Conservation (phyloP, 208 protist genomes). For the Acanthamoeba royreba region DNA sequence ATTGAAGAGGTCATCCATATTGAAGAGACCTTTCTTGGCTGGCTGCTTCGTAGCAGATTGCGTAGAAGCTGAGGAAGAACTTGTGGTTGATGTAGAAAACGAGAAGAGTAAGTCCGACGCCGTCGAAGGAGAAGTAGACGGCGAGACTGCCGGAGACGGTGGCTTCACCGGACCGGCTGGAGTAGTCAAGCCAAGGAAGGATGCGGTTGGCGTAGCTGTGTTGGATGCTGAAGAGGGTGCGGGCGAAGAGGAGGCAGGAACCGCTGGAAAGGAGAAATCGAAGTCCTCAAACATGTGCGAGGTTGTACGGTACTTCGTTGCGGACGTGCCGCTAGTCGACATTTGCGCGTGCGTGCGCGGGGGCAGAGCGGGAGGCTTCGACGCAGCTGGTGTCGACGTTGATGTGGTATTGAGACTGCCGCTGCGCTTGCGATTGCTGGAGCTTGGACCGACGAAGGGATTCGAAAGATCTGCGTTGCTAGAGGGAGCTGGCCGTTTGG, state of each 20-base stretch:
- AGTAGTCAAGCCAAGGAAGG: neutral
- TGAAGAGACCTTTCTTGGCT: neutral
- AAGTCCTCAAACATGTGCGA: neutral
- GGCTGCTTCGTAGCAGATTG: neutral
- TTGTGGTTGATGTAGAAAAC: neutral
- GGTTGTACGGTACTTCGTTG: neutral
- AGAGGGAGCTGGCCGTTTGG: neutral
- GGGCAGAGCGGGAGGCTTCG: neutral
- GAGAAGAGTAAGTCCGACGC: neutral
- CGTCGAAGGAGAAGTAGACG: neutral
- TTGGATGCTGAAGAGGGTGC: neutral
- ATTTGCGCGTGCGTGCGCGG: neutral
- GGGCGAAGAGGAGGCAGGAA: neutral
- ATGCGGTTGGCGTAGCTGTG: neutral
- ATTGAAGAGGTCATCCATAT: neutral
- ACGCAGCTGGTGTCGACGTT: neutral
- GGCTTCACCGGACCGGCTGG: neutral
- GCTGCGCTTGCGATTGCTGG: neutral
- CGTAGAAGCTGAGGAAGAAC: neutral
- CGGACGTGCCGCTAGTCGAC: neutral
- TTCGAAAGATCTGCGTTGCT: no score
- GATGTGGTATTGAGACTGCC: neutral
- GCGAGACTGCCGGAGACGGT: neutral
- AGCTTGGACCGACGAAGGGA: no score
- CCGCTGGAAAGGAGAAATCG: neutral